Percentiles rank a stretch among this genome's conserved stretches.
phyloP scores from a whole-genome alignment of 495 filamentous ascomycete species.

The Hypoxylon lienhwacheense region DNA sequence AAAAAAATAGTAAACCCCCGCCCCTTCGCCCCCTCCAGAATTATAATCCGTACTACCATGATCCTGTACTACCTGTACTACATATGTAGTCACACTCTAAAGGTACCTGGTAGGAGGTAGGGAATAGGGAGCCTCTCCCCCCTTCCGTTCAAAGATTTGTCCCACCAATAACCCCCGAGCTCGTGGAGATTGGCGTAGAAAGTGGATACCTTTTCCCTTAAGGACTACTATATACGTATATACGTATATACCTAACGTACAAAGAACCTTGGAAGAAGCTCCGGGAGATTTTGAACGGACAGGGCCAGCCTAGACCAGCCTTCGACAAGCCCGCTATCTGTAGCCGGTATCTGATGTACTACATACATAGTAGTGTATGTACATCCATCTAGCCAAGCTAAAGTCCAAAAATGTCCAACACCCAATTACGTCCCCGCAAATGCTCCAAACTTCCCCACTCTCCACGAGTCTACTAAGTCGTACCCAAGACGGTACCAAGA shows the following conservation, averaged over 20 bases:
- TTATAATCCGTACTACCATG: too few species aligned
- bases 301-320: not conserved
- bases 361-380: not conserved
- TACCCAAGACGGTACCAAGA: not conserved
- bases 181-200: constrained; percentile 12
- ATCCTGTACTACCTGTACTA: too few species aligned
- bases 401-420: constrained; percentile 1
- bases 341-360: not conserved
- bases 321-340: constrained; percentile 11
- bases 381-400: not conserved
- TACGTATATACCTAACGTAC: not conserved
- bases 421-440: constrained; percentile 20
- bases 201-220: too few species aligned
- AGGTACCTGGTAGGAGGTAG: too few species aligned
- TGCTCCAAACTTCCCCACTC: constrained; percentile 13
- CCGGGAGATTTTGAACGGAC: not conserved
- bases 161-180: constrained; percentile 26
- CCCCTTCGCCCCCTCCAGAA: not conserved
- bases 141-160: constrained; percentile 2
- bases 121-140: constrained; percentile 13
- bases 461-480: constrained; percentile 21
- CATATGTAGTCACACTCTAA: too few species aligned
- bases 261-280: not conserved
- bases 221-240: not conserved
- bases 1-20: not conserved